Conservation (phyloP, 129 eudicot genomes). For the Flaveria linearis region DNA sequence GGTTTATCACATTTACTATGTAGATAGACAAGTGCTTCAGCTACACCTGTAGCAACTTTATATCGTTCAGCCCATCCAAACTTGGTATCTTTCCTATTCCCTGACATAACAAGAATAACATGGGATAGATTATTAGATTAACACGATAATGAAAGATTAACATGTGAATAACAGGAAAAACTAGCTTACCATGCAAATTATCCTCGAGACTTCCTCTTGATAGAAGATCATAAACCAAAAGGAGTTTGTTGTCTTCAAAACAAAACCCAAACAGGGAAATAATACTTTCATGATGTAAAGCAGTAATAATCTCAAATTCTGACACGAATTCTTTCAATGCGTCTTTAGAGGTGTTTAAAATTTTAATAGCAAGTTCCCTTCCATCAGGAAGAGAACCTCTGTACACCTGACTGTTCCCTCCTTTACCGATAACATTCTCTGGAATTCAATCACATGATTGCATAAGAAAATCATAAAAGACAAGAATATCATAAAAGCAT, state of each 20-base stretch:
- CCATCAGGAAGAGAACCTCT: slow-evolving; percentile 85
- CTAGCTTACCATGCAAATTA: slow-evolving; percentile 77
- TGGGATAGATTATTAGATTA: slow-evolving; percentile 1
- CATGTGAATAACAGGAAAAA: background rate
- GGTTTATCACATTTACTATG: slow-evolving; percentile 62
- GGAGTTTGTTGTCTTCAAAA: slow-evolving; percentile 76
- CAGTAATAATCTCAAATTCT: slow-evolving; percentile 85
- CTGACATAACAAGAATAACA: slow-evolving; percentile 35
- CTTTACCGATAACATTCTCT: slow-evolving; percentile 84
- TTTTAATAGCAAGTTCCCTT: slow-evolving; percentile 87
- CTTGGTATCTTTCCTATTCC: slow-evolving; percentile 47
- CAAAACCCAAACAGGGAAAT: slow-evolving; percentile 88
- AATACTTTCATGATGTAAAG: slow-evolving; percentile 81
- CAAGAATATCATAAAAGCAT: background rate
- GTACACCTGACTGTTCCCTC: slow-evolving; percentile 89
- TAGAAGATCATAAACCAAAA: slow-evolving; percentile 86
- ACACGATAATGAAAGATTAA: background rate
- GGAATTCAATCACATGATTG: slow-evolving; percentile 30
- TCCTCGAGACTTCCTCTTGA: slow-evolving; percentile 98
- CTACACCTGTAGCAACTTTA: slow-evolving; percentile 88
- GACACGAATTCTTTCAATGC: slow-evolving; percentile 65
- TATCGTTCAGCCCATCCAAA: slow-evolving; percentile 88
- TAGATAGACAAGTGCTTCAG: slow-evolving; percentile 83
- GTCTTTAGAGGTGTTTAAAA: slow-evolving; percentile 69
- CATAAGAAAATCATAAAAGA: background rate